phyloP scores from a whole-genome alignment of 2,329 filamentous ascomycete genomes.

The Xylaria arbuscula region DNA sequence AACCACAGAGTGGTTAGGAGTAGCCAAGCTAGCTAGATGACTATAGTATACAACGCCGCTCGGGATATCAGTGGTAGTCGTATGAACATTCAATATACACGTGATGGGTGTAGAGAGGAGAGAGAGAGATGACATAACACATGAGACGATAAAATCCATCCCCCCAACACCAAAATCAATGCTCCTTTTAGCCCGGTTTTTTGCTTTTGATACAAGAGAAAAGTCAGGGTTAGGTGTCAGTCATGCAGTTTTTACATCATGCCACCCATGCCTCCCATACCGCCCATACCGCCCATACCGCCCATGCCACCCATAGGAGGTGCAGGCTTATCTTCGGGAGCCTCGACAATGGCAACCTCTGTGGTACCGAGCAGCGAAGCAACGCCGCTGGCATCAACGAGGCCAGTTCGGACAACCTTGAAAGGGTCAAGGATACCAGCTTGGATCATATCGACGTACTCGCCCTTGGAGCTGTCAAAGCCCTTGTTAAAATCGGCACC shows the following conservation, averaged over 20 bases:
- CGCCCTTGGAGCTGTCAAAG: constrained; percentile 94
- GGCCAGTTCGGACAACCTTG: constrained; percentile 98
- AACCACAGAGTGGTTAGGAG: constrained; percentile 19
- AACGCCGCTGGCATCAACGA: constrained; percentile 94
- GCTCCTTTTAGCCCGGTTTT: constrained; percentile 53
- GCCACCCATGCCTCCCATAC: constrained; percentile 64
- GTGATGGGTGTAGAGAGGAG: constrained; percentile 39
- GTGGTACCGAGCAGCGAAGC: constrained; percentile 97
- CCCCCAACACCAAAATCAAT: constrained; percentile 60
- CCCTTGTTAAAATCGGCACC: constrained; percentile 96
- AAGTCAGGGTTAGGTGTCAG: constrained; percentile 30
- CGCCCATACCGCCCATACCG: constrained; percentile 54
- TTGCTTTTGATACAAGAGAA: constrained; percentile 51
- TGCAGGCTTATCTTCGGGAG: constrained; percentile 88
- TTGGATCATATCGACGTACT: constrained; percentile 98
- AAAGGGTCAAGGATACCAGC: constrained; percentile 98
- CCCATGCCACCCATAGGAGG: constrained; percentile 71
- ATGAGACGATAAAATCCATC: constrained; percentile 48
- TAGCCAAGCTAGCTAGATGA: constrained; percentile 28
- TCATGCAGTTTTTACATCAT: constrained; percentile 40
- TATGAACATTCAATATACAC: constrained; percentile 48
- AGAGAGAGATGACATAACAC: constrained; percentile 53
- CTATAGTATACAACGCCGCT: constrained; percentile 51
- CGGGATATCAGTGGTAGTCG: constrained; percentile 49
- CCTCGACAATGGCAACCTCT: constrained; percentile 97